Conservation (phyloP, 1,284 basidiomycete genomes). For the Polyporus tsugae region DNA sequence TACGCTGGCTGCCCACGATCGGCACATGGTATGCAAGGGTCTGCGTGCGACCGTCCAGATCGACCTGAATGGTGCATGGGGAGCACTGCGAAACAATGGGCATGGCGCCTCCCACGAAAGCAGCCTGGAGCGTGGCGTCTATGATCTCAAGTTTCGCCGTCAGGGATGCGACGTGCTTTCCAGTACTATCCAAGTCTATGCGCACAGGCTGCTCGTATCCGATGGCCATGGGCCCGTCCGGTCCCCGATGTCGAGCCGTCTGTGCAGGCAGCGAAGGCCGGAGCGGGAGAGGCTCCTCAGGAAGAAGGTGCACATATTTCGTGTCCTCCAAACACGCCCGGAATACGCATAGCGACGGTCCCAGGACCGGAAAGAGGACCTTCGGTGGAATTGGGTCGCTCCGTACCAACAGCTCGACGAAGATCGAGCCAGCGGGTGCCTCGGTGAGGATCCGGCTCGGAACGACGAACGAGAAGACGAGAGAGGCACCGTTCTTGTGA, state of each 20-base stretch:
- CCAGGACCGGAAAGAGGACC: constrained; percentile 36
- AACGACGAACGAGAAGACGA: constrained; percentile 47
- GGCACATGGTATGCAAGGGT: constrained; percentile 45
- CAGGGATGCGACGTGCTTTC: constrained; percentile 26
- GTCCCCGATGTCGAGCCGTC: neutral
- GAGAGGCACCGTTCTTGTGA: constrained; percentile 38
- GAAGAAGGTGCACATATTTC: neutral
- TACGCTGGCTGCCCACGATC: constrained; percentile 42
- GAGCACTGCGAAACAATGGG: constrained; percentile 41
- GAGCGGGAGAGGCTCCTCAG: neutral
- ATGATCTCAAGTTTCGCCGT: constrained; percentile 38
- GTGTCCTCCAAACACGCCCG: neutral
- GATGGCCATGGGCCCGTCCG: neutral
- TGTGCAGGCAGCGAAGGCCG: neutral
- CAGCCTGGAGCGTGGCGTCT: constrained; percentile 29
- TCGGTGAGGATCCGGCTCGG: constrained; percentile 39
- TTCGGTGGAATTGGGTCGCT: constrained; percentile 29
- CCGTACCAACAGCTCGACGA: neutral
- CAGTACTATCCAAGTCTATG: constrained; percentile 19
- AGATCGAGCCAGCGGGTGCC: neutral
- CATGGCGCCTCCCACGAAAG: constrained; percentile 34
- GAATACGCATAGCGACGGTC: constrained; percentile 19
- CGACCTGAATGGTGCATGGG: constrained; percentile 42
- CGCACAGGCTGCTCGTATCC: constrained; percentile 42
- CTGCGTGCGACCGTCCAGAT: constrained; percentile 36